Percentiles rank a stretch among this genome's conserved stretches.
Evolutionary conservation across 768 basidiomycete genomes (phyloP).

Genomic region (Russula sp.): DNA sequence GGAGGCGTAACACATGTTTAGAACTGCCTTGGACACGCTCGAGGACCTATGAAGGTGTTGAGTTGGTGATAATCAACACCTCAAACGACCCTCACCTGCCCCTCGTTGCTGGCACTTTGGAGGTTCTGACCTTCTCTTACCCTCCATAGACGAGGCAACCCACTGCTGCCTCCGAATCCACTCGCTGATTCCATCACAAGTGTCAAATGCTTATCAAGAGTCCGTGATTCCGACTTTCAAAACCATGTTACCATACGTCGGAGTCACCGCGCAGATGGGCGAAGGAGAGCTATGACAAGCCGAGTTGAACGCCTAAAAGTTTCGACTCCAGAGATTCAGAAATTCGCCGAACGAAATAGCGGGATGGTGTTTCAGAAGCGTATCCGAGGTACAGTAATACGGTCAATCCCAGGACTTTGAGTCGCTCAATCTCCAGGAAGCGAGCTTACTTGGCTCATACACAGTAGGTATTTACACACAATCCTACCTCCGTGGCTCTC

Average conservation of each 20-base stretch:
- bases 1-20: conserved; percentile 64
- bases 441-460: no score
- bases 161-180: conserved; percentile 33
- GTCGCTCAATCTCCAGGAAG: no score
- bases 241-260: conserved; percentile 40
- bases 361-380: conserved; percentile 50
- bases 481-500: conserved; percentile 59
- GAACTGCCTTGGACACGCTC: conserved; percentile 58
- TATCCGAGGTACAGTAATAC: conserved; percentile 51
- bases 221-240: conserved; percentile 34
- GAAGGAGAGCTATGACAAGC: conserved; percentile 50
- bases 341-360: conserved; percentile 62
- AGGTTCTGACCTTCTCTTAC: conserved; percentile 59
- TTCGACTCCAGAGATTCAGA: conserved; percentile 60
- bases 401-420: conserved; percentile 58
- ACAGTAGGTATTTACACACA: conserved; percentile 50
- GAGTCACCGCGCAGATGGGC: conserved; percentile 38
- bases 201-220: conserved; percentile 29
- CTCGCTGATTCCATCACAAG: conserved; percentile 10
- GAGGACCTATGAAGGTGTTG: conserved; percentile 45
- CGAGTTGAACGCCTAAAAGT: conserved; percentile 49
- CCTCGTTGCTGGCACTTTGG: conserved; percentile 66
- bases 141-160: conserved; percentile 56
- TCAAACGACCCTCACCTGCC: conserved; percentile 38
- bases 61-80: conserved; percentile 36